These are phyloP conservation scores for Periglandula ipomoeae DNA, from an alignment of 2,329 filamentous ascomycete species.

Conservation along the genomic window DNA sequence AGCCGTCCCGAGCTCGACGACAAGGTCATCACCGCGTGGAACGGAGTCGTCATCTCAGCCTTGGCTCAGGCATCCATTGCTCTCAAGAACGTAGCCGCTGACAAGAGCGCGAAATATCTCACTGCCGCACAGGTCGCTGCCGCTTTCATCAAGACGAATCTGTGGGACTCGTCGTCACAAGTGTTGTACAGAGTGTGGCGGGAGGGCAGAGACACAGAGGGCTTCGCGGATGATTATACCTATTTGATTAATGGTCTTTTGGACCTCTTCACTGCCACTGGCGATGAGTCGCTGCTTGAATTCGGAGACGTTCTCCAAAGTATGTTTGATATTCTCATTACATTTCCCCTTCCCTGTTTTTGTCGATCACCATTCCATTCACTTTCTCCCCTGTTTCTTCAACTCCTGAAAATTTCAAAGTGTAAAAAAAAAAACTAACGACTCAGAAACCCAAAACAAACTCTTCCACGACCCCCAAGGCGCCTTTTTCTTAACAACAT, in stretches of 20 bases:
- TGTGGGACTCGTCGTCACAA: constrained; percentile 58
- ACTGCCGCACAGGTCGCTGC: constrained; percentile 59
- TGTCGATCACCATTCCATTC: too few species aligned
- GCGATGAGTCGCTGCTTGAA: constrained; percentile 63
- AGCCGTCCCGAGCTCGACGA: constrained; percentile 72
- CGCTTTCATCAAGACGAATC: constrained; percentile 59
- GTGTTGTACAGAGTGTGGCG: constrained; percentile 68
- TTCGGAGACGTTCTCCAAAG: constrained; percentile 78
- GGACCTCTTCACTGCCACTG: constrained; percentile 75
- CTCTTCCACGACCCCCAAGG: constrained; percentile 66
- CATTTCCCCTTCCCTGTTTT: neutral
- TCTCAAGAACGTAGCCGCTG: constrained; percentile 50
- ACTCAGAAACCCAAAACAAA: constrained; percentile 56
- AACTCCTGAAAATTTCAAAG: too few species aligned
- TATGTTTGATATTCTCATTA: constrained; percentile 24
- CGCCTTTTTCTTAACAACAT: constrained; percentile 66
- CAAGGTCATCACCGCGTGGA: constrained; percentile 82
- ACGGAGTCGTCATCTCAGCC: constrained; percentile 77
- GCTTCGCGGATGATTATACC: constrained; percentile 91
- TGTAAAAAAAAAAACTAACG: constrained; percentile 11
- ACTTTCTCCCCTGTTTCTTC: neutral
- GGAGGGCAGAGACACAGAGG: constrained; percentile 54
- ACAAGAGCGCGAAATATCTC: constrained; percentile 52
- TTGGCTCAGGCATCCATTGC: constrained; percentile 67
- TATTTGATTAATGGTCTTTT: constrained; percentile 77